Evolutionary conservation across 2,329 filamentous ascomycete genomes (phyloP).

Genomic region (Dothistroma pini): DNA sequence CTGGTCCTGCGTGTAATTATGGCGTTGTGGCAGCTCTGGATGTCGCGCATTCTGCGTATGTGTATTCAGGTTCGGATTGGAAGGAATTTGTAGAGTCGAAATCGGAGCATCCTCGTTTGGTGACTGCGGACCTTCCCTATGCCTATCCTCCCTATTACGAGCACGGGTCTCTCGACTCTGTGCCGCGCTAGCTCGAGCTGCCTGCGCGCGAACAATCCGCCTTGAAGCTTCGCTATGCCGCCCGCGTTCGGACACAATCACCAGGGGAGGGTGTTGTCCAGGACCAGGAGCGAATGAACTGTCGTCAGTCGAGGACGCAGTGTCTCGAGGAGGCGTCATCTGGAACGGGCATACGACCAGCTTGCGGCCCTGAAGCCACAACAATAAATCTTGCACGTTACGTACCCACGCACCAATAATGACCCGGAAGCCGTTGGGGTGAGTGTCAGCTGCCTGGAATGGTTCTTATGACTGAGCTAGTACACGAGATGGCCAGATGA

Average conservation of each 20-base stretch:
- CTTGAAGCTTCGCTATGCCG: slow-evolving; percentile 31
- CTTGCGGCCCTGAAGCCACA: background rate
- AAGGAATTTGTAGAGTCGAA: slow-evolving; percentile 6
- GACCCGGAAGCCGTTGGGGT: background rate
- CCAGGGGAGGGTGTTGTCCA: slow-evolving; percentile 26
- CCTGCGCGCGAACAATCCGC: slow-evolving; percentile 34
- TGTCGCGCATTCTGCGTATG: slow-evolving; percentile 5
- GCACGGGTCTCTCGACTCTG: slow-evolving; percentile 34
- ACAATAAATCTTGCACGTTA: background rate
- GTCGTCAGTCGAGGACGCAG: slow-evolving; percentile 13
- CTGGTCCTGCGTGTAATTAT: slow-evolving; percentile 2
- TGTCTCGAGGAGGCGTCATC: slow-evolving; percentile 16
- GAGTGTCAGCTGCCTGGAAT: background rate
- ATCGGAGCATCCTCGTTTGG: slow-evolving; percentile 12
- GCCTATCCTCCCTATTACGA: slow-evolving; percentile 30
- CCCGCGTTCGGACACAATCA: slow-evolving; percentile 34
- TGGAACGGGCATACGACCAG: slow-evolving; percentile 9
- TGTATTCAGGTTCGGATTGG: slow-evolving; percentile 2
- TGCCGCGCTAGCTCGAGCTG: slow-evolving; percentile 34
- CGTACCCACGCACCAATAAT: background rate
- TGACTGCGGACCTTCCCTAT: slow-evolving; percentile 23
- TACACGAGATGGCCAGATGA: background rate
- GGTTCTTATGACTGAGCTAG: background rate
- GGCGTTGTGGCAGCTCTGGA: slow-evolving; percentile 5
- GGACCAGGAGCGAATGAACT: slow-evolving; percentile 4